A percentile compares a stretch with the other conserved stretches of the same genome.
Evolutionary conservation across 371 early-diverging fungal species (phyloP).

Genomic region (Funneliformis caledonium): DNA sequence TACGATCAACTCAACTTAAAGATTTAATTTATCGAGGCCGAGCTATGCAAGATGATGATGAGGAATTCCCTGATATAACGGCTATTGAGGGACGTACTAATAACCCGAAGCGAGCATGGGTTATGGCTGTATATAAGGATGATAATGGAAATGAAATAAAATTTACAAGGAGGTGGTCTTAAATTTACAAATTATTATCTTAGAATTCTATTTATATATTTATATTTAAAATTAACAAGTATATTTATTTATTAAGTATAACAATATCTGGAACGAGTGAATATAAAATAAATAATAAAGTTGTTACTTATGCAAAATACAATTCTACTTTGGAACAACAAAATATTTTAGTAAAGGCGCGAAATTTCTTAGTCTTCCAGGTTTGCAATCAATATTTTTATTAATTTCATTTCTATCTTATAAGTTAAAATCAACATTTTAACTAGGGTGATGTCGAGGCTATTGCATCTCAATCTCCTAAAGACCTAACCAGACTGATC

Average conservation of each 20-base stretch:
- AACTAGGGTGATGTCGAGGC: constrained; percentile 93
- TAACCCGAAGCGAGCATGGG: constrained; percentile 65
- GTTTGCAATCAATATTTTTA: constrained; percentile 44
- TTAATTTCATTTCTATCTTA: constrained; percentile 4
- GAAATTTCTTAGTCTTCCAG: constrained; percentile 99
- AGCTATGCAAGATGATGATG: constrained; percentile 44
- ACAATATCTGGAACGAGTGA: constrained; percentile 78
- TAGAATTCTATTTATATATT: not conserved
- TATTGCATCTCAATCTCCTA: constrained; percentile 95
- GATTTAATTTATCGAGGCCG: constrained; percentile 91
- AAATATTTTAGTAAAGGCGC: constrained; percentile 93
- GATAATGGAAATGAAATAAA: constrained; percentile 56
- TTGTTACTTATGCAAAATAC: constrained; percentile 76
- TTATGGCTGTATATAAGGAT: constrained; percentile 82
- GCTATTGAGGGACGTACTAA: constrained; percentile 43
- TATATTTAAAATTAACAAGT: not conserved
- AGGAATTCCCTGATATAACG: constrained; percentile 30
- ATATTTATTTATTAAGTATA: constrained; percentile 53
- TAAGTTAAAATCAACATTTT: not conserved
- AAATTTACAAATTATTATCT: not conserved
- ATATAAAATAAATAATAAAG: constrained; percentile 84
- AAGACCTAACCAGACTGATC: constrained; percentile 91
- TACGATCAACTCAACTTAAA: constrained; percentile 86
- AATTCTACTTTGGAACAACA: constrained; percentile 79
- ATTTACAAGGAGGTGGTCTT: constrained; percentile 62